Evolutionary conservation across 192 early-diverging fungal genomes (phyloP).

Genomic region (Entomortierella beljakovae): DNA sequence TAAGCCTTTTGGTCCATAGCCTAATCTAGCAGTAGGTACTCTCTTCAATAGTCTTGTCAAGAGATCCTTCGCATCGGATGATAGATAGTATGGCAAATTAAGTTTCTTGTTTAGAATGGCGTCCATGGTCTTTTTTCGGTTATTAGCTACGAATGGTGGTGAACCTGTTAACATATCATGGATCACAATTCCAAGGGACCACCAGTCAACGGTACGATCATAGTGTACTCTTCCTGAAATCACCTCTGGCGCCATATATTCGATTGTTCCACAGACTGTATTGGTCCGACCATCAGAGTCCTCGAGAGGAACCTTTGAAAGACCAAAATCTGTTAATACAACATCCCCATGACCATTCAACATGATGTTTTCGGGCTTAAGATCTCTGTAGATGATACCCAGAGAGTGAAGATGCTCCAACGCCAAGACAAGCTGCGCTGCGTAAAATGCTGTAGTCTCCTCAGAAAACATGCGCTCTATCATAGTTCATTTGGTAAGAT

Average conservation of each 20-base stretch:
- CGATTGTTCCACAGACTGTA: constrained; percentile 82
- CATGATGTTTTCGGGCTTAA: constrained; percentile 82
- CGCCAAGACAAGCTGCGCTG: constrained; percentile 87
- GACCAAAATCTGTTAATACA: constrained; percentile 93
- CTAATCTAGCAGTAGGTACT: constrained; percentile 62
- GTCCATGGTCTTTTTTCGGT: constrained; percentile 87
- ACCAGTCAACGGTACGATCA: constrained; percentile 88
- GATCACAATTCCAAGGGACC: constrained; percentile 90
- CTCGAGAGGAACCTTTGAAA: constrained; percentile 79
- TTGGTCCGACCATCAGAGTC: constrained; percentile 62
- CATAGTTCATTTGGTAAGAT: too few relatives aligned
- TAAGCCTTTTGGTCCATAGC: constrained; percentile 62
- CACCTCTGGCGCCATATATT: constrained; percentile 85
- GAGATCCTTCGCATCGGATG: constrained; percentile 82
- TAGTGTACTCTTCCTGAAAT: constrained; percentile 69
- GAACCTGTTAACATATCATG: constrained; percentile 93
- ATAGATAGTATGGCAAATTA: constrained; percentile 82
- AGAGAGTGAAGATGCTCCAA: constrained; percentile 88
- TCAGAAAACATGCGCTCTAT: constrained; percentile 78
- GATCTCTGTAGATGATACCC: constrained; percentile 92
- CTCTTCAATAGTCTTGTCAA: constrained; percentile 71
- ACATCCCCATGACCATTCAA: constrained; percentile 83
- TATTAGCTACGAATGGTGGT: constrained; percentile 83
- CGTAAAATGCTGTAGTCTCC: constrained; percentile 87
- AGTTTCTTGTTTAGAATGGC: constrained; percentile 87